Evolutionary conservation across 2,329 filamentous ascomycete genomes (phyloP), one percentile per base, ranked within the genome.

Genomic region (Escovopsis sp.): DNA sequence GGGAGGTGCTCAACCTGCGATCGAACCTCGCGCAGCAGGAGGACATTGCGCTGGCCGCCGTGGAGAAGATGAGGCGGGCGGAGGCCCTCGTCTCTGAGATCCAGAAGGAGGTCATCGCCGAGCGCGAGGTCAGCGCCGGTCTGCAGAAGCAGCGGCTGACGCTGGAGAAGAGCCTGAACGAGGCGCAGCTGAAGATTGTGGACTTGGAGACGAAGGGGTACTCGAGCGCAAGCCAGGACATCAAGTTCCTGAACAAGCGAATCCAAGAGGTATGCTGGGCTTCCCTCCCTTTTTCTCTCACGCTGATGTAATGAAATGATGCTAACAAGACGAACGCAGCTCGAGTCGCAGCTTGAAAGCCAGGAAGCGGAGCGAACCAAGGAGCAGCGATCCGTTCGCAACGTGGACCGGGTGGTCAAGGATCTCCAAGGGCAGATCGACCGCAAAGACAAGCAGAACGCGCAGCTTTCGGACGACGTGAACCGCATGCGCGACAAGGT

Each of bases 171-270:
- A 77, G 75, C 43, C 69, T 94, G 40, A 94, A 88, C 60, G 89
- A 98, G 60, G 72, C 89, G 26, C 89, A 96, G 62, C 75, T 96
- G 42, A 80, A 80, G 56, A 77, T 94, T 43, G 82, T 98, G 41
- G 91, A 96, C 58, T 72, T 96, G 8, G 89, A 98, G 66, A 96
- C 91, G 36, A 96, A 96, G 69, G 87, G 88, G 42, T 96, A 94
- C 64, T 91, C 28, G 28, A 93, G 82, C 50, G 85, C 85, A 23
- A 94, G 88, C 60, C 86, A 94, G 55, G 89, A 96, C 62, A 85
- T 96, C 51, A 83, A 91, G 56, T 96, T 95, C 67, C 65, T 96
- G 55, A 85, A 95, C 63, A 89, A 87, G 56, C 78, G 89, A 40
- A 86, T 98, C 50, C 87, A 95, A 67, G 89, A 96, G 74, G 88